These are phyloP conservation scores for Cyberlindnera saturnus DNA, from an alignment of 805 yeast species.

Conservation along the genomic window DNA sequence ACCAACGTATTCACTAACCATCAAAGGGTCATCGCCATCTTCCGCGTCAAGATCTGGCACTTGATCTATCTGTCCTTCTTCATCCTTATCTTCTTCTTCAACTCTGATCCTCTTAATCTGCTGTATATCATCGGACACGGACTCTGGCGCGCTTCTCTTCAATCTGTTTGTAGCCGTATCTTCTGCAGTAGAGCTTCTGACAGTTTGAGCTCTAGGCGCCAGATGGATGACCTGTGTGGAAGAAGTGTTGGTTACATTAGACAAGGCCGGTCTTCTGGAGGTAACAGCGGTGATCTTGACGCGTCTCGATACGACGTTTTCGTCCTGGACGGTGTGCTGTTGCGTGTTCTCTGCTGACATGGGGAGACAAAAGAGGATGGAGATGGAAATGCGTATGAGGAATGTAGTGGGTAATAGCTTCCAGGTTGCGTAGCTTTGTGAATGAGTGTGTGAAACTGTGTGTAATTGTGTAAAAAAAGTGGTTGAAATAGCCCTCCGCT, in stretches of 20 bases:
- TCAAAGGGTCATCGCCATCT: slow-evolving; percentile 68
- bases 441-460: too few relatives aligned
- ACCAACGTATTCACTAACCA: slow-evolving; percentile 84
- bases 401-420: too few relatives aligned
- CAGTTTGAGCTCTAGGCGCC: too few relatives aligned
- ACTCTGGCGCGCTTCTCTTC: too few relatives aligned
- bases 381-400: neutral
- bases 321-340: slow-evolving; percentile 14
- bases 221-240: slow-evolving; percentile 8
- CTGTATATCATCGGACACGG: neutral
- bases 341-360: slow-evolving; percentile 11
- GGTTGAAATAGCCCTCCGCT: too few relatives aligned
- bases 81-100: neutral
- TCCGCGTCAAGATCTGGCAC: slow-evolving; percentile 54
- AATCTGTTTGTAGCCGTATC: too few relatives aligned
- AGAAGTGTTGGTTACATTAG: slow-evolving; percentile 24
- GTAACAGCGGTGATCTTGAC: slow-evolving; percentile 6
- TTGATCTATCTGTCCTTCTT: neutral
- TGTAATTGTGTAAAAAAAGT: too few relatives aligned
- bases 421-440: too few relatives aligned
- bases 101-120: neutral
- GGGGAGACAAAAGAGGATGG: neutral
- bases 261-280: slow-evolving; percentile 21
- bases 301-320: slow-evolving; percentile 14
- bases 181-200: too few relatives aligned